phyloP scores from a whole-genome alignment of 202 grass and related monocot genomes.

The Brachypodium distachyon region DNA sequence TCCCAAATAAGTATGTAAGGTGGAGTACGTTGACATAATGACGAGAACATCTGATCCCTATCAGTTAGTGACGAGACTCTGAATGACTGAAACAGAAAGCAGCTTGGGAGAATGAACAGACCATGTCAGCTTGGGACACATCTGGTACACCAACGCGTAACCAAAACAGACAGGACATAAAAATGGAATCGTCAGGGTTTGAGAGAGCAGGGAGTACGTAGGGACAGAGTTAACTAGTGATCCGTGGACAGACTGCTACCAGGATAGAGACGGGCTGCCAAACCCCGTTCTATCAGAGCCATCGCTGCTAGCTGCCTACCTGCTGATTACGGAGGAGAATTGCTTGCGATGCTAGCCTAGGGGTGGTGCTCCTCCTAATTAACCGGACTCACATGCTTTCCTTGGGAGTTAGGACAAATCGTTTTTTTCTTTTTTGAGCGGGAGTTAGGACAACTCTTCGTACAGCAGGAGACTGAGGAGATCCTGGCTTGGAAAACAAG shows the following conservation, averaged over 20 bases:
- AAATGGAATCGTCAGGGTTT: not conserved
- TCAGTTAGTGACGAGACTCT: not conserved
- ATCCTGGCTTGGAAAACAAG: too few species aligned
- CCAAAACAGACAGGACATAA: not conserved
- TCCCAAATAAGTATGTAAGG: too few species aligned
- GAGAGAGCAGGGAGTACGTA: too few species aligned
- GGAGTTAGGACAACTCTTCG: too few species aligned
- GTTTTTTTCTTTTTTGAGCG: too few species aligned
- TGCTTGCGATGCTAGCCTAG: too few species aligned
- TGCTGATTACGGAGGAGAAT: too few species aligned
- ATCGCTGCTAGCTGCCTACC: not conserved
- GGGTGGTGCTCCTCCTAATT: too few species aligned
- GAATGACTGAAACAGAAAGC: not conserved
- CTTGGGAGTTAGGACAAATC: too few species aligned
- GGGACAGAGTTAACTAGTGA: not conserved
- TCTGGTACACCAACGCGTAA: not conserved
- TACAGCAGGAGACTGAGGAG: too few species aligned
- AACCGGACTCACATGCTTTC: too few species aligned
- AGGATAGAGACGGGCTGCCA: not conserved
- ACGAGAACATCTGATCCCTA: not conserved
- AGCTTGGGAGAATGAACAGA: not conserved
- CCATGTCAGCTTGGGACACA: not conserved
- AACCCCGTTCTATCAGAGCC: not conserved
- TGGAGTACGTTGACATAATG: not conserved
- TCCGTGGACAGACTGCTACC: not conserved